Evolutionary conservation across 2,329 filamentous ascomycete species (phyloP), one percentile per base, ranked within the genome.

Genomic region (Fusarium clavum): DNA sequence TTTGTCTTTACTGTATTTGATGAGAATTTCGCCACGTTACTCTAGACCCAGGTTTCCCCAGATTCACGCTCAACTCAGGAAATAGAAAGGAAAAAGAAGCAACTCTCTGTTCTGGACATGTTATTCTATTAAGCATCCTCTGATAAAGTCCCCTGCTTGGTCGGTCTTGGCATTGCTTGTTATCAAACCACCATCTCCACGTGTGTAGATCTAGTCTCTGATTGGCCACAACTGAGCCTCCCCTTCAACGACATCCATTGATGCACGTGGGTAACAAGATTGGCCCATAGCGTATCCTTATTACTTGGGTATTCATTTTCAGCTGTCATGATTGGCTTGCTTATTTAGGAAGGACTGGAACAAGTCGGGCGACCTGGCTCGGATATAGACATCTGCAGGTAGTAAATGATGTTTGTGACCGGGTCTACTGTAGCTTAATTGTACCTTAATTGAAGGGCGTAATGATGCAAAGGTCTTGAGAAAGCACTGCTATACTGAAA

Each of bases 171-270:
- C 61, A 70, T 64, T 16, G 41, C 32, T 41, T 56, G 47, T 67
- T 27, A 25, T 41, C 69, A 59, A 71, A 70, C 69, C 45, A 38
- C n/a, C 18, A 18, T 29, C 57, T 66, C 52, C 69, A 71, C 69
- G 69, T 71, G 69, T 56, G 43, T 16, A 8, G 11, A 5, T 18
- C 5, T 3, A 2, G 32, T 14, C 38, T 61, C 41, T 61, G 2
- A 71, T 72, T 71, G 65, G 69, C 44, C 32, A 30, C 4, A 3
- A 8, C 5, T 0, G 57, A 71, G 55, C 69, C 52, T 66, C 68
- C 38, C 14, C 32, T 66, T 53, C 60, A 52, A 72, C 65, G 47
- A 67, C 69, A 56, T 63, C 47, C 25, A 14, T 54, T 52, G 47
- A 56, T 43, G 57, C 69, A 71, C 69, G 69, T 71, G 69, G 69